phyloP scores from a whole-genome alignment of 768 basidiomycete genomes.

The Boletus eberwhitei region DNA sequence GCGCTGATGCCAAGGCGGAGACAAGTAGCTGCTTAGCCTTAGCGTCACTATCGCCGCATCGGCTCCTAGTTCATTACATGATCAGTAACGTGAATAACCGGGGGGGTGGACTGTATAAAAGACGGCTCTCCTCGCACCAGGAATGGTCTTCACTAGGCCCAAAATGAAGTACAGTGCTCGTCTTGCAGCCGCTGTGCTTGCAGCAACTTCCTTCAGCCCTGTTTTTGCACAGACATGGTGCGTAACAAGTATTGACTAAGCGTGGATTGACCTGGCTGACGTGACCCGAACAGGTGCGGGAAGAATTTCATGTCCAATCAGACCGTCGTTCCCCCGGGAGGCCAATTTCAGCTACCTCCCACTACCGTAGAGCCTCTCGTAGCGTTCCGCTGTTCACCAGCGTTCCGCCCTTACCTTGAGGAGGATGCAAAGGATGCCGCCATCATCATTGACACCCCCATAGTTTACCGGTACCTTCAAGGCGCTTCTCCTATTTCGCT shows the following conservation, averaged over 20 bases:
- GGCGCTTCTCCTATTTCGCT: constrained; percentile 34
- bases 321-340: constrained; percentile 43
- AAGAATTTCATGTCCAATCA: constrained; percentile 45
- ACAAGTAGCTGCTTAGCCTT: not conserved
- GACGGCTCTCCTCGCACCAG: too few relatives aligned
- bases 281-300: constrained; percentile 40
- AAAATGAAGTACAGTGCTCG: constrained; percentile 17
- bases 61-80: not conserved
- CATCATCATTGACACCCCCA: constrained; percentile 38
- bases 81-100: not conserved
- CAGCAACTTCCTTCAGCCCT: constrained; percentile 2
- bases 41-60: not conserved
- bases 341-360: constrained; percentile 39
- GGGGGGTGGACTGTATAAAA: constrained; percentile 7
- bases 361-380: constrained; percentile 37
- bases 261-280: not conserved
- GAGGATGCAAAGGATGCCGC: constrained; percentile 31
- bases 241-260: not conserved
- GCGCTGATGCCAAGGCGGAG: not conserved
- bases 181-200: constrained; percentile 9
- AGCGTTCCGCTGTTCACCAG: constrained; percentile 46
- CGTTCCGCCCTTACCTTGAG: constrained; percentile 45
- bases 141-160: not conserved
- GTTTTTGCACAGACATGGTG: constrained; percentile 29
- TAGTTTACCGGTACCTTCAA: constrained; percentile 35